Evolutionary conservation across 2,329 filamentous ascomycete species (phyloP), one percentile per base, ranked within the genome.

Genomic region (Fusarium hostae): DNA sequence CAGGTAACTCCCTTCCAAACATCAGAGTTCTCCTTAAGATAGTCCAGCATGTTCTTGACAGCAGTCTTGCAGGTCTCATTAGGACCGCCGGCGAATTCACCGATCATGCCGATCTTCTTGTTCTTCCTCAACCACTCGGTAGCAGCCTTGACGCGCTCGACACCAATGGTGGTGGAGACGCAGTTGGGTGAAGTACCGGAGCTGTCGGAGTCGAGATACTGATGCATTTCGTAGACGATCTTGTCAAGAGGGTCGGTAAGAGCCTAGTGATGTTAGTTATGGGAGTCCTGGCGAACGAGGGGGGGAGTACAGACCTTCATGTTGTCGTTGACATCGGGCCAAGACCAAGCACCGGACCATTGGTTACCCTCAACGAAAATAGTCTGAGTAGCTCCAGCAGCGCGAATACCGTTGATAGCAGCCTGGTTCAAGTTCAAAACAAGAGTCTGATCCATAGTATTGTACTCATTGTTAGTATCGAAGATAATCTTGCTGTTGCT

Each of bases 381-480:
- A 76, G 84, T 86, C 80, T 88, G 86, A 0, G 81, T 89, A 9
- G 89, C 89, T 6, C 89, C 89, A 2, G 88, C 83, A 6, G 80
- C 85, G 37, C 89, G 88, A 77, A 91, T 90, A 66, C 85, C 88
- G 75, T 90, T 79, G 73, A 91, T 90, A 60, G 89, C 89, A 12
- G 87, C 89, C 77, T 91, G 89, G 83, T 91, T 91, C 48, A 91
- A 85, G 72, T 86, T 80, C 11, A 88, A 79, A 12, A 91, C 88
- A 6, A 90, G 85, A 2, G 77, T 78, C 77, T 90, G 87, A 76
- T 89, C 86, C 85, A 90, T 88, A 76, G 85, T 84, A 79, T 91
- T 81, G 78, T 89, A 90, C 81, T 91, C 89, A 79, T 91, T 91
- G 85, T 91, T 91, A 67, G 87, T 90, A 80, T 91, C 88, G 71